Percentiles rank a stretch among this genome's conserved stretches.
These are phyloP conservation scores for Acanthamoeba royreba DNA, from an alignment of 208 protist species.

Conservation along the genomic window DNA sequence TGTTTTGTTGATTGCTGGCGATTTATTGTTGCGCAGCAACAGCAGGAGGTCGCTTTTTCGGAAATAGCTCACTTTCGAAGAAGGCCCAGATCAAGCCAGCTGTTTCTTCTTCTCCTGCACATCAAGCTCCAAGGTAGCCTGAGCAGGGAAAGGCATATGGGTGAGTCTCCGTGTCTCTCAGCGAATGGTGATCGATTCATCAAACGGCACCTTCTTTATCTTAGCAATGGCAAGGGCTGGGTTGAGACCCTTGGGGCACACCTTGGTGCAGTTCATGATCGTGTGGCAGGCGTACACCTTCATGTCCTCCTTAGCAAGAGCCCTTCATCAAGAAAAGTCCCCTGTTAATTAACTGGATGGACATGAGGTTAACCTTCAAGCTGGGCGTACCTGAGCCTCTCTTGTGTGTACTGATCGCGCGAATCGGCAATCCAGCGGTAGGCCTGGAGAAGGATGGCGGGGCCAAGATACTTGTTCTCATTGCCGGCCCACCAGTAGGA, in stretches of 20 bases:
- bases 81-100: not conserved
- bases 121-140: not conserved
- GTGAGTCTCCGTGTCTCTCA: not conserved
- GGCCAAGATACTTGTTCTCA: conserved; percentile 71
- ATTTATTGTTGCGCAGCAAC: too few relatives aligned
- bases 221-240: conserved; percentile 73
- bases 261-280: conserved; percentile 86
- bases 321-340: not conserved
- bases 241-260: conserved; percentile 74
- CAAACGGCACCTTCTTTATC: conserved; percentile 61
- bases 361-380: conserved; percentile 26
- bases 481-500: conserved; percentile 87
- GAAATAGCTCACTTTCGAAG: not conserved
- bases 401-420: conserved; percentile 66
- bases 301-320: conserved; percentile 31
- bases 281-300: conserved; percentile 84
- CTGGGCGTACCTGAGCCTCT: conserved; percentile 36
- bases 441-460: conserved; percentile 82
- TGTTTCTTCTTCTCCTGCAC: not conserved
- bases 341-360: not conserved
- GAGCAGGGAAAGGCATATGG: not conserved
- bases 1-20: too few relatives aligned
- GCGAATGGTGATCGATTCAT: not conserved
- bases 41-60: too few relatives aligned
- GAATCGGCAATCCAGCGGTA: conserved; percentile 86